Conservation (phyloP, 176 grass and related monocot genomes). For the Microstegium vimineum region DNA sequence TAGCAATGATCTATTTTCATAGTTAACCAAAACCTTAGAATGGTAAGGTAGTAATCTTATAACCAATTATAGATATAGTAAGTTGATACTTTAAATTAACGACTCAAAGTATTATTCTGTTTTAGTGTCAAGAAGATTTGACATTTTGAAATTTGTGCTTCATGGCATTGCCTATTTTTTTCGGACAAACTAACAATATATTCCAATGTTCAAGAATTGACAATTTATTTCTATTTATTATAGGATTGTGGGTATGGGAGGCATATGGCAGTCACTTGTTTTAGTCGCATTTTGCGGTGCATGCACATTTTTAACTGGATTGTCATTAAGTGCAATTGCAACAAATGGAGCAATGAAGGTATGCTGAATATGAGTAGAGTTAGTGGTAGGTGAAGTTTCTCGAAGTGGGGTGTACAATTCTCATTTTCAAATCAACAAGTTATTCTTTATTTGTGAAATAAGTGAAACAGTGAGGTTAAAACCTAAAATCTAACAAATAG, state of each 20-base stretch:
- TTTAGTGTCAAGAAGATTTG: neutral
- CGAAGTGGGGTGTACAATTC: neutral
- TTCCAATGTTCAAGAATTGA: neutral
- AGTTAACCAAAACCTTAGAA: neutral
- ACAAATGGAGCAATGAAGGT: conserved; percentile 99
- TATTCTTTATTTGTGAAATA: neutral
- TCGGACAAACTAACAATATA: neutral
- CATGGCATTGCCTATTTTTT: neutral
- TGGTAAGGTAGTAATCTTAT: neutral
- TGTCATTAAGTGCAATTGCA: conserved; percentile 96
- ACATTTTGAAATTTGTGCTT: conserved; percentile 1
- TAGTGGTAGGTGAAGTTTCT: neutral
- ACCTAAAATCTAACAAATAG: neutral
- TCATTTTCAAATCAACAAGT: neutral
- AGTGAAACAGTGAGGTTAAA: neutral
- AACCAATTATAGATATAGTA: neutral
- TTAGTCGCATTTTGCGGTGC: conserved; percentile 63
- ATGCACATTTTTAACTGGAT: conserved; percentile 86
- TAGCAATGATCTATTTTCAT: neutral
- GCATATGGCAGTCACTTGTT: conserved; percentile 73
- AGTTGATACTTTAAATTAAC: neutral
- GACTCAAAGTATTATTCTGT: neutral
- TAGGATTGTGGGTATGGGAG: conserved; percentile 98
- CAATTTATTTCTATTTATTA: conserved; percentile 7
- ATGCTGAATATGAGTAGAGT: conserved; percentile 2